Evolutionary conservation across 495 filamentous ascomycete genomes (phyloP).

Genomic region (Aspergillus avenaceus): DNA sequence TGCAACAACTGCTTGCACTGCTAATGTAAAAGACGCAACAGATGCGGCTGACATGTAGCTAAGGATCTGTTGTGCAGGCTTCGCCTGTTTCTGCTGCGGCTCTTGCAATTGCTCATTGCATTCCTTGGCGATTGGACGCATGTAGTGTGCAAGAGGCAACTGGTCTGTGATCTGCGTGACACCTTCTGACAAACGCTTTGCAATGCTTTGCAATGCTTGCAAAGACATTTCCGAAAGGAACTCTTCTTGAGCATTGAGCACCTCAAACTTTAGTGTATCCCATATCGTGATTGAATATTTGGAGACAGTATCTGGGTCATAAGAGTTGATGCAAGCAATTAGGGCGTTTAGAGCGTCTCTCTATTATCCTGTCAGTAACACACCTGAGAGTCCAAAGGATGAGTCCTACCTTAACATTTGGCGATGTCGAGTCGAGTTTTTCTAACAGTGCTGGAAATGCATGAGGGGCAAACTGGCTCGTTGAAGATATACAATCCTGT

Average conservation of each 20-base stretch:
- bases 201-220: constrained; percentile 49
- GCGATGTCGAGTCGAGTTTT: constrained; percentile 71
- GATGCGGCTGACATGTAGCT: constrained; percentile 52
- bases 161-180: constrained; percentile 43
- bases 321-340: constrained; percentile 55
- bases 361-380: constrained; percentile 36
- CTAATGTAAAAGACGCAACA: constrained; percentile 47
- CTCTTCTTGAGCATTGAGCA: constrained; percentile 71
- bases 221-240: constrained; percentile 63
- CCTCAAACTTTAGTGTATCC: constrained; percentile 72
- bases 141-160: constrained; percentile 55
- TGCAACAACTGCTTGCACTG: constrained; percentile 54
- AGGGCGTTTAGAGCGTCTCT: constrained; percentile 69
- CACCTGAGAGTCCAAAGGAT: background rate
- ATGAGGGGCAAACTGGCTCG: constrained; percentile 62
- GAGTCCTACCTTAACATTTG: constrained; percentile 61
- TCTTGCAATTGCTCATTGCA: constrained; percentile 69
- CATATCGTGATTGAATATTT: constrained; percentile 66
- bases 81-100: constrained; percentile 73
- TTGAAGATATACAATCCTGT: constrained; percentile 68
- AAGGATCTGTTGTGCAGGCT: constrained; percentile 62
- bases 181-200: constrained; percentile 52
- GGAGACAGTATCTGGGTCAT: constrained; percentile 59
- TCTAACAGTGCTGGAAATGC: constrained; percentile 67
- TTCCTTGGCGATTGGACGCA: constrained; percentile 62